These are phyloP conservation scores for Suillus sp. DNA, from an alignment of 768 basidiomycete species.

Conservation along the genomic window DNA sequence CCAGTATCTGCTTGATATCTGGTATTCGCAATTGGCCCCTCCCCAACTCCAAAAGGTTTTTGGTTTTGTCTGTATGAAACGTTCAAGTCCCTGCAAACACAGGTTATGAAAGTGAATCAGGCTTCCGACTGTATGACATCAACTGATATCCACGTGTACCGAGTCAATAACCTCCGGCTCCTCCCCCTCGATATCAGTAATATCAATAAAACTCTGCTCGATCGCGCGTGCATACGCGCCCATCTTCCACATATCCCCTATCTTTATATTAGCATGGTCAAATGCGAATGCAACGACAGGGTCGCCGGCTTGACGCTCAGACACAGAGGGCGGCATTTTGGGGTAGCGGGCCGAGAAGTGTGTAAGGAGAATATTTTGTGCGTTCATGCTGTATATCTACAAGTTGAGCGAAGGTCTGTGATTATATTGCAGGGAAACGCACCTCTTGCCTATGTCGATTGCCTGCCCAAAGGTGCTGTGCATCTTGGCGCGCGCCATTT, in stretches of 20 bases:
- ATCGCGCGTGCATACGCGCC: conserved; percentile 73
- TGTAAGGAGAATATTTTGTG: conserved; percentile 83
- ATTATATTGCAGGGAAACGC: conserved; percentile 24
- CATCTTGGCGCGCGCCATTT: conserved; percentile 71
- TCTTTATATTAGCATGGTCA: conserved; percentile 70
- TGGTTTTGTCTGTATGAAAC: not conserved
- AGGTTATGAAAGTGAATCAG: not conserved
- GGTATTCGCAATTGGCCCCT: not conserved
- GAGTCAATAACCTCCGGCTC: conserved; percentile 21
- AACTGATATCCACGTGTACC: conserved; percentile 21
- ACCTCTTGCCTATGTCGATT: conserved; percentile 73
- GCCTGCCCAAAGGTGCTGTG: conserved; percentile 94
- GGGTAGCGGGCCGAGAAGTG: conserved; percentile 97
- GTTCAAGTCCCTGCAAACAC: not conserved
- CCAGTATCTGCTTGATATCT: not conserved
- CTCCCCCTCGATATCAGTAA: conserved; percentile 48
- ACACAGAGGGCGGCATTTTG: conserved; percentile 63
- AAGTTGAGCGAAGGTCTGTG: not conserved
- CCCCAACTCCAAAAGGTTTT: not conserved
- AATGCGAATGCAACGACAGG: conserved; percentile 76
- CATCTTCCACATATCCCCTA: conserved; percentile 88
- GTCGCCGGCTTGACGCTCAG: conserved; percentile 25
- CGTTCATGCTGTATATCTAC: conserved; percentile 66
- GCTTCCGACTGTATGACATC: not conserved
- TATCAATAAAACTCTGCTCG: conserved; percentile 60